Conservation (phyloP, 1,139 yeast genomes). For the Entelexis paramagnoliae region DNA sequence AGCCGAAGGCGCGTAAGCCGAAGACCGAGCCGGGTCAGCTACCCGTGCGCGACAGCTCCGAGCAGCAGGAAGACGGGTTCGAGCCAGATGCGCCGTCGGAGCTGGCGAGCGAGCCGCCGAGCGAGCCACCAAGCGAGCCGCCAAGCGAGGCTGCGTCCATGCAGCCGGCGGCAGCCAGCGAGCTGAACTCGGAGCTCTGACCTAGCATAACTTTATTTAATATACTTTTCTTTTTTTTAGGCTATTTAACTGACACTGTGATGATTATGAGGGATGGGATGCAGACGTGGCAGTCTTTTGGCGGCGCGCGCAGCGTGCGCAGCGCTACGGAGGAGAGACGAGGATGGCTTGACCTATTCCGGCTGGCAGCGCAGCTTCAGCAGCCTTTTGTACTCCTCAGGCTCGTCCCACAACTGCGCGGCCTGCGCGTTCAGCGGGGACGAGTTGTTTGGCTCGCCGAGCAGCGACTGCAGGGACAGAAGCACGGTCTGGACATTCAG, state of each 20-base stretch:
- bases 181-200: not conserved
- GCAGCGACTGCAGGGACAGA: constrained; percentile 47
- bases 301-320: too few relatives aligned
- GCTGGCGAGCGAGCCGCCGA: constrained; percentile 4
- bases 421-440: constrained; percentile 46
- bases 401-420: constrained; percentile 42
- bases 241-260: too few relatives aligned
- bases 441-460: constrained; percentile 46
- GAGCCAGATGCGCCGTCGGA: constrained; percentile 14
- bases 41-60: not conserved
- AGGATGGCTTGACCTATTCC: constrained; percentile 7
- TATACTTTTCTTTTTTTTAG: too few relatives aligned
- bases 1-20: constrained; percentile 2
- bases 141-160: not conserved
- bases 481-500: constrained; percentile 52
- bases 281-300: too few relatives aligned
- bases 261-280: too few relatives aligned
- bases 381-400: constrained; percentile 39
- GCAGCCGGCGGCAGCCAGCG: not conserved
- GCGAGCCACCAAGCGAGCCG: constrained; percentile 19
- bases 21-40: not conserved
- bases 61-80: constrained; percentile 1
- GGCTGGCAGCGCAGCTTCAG: constrained; percentile 40
- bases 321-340: too few relatives aligned
- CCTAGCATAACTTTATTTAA: not conserved